Base-by-base conservation (phyloP, 176 grass and related monocot species). In the Tillandsia leiboldiana region DNA sequence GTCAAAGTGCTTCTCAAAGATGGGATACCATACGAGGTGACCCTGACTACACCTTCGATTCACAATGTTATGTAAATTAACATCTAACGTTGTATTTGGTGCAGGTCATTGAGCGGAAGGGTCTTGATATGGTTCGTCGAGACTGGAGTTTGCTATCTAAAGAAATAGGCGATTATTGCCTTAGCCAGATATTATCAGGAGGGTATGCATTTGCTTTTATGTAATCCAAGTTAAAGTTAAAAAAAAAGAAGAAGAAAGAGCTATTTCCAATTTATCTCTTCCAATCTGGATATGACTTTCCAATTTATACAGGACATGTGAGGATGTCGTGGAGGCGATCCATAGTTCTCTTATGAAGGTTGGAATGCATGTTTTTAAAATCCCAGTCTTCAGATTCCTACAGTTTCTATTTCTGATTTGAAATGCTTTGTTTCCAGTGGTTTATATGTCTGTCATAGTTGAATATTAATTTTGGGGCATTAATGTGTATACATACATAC, bases 111-210 rank as follows among this genome's bases (percentile, higher is more conserved):
- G 94, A 99, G 83, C 85, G 94, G 49, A 99, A 99, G 67, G 89
- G 94, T 63, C 86, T 99, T 51, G 94, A 99, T 76, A 99, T 99
- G 84, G 94, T 93, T 66, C 79, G 94, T 20, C 86, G 94, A 72
- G 94, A 99, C 83, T 99, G 94, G 94, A 99, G 94, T 81, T 90
- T 99, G 75, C 80, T 99, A 70, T 87, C 94, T 53, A 92, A 89
- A 79, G 87, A 85, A 80, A 83, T 87, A 59, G 94, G 89, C 61
- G 94, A 99, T 79, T 99, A 85, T 86, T 99, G 86, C 75, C 72
- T 99, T 12, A 87, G 88, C 65, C 82, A 89, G 73, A 99, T 99
- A 78, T 84, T 99, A 82, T 91, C 90, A 72, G 86, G 77, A 87
- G 84, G 84, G 94, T 99, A 79, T 72, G 74, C 50, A 68, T 79